These are phyloP conservation scores for Wickerhamiella brachini DNA, from an alignment of 805 yeast species.

Conservation along the genomic window DNA sequence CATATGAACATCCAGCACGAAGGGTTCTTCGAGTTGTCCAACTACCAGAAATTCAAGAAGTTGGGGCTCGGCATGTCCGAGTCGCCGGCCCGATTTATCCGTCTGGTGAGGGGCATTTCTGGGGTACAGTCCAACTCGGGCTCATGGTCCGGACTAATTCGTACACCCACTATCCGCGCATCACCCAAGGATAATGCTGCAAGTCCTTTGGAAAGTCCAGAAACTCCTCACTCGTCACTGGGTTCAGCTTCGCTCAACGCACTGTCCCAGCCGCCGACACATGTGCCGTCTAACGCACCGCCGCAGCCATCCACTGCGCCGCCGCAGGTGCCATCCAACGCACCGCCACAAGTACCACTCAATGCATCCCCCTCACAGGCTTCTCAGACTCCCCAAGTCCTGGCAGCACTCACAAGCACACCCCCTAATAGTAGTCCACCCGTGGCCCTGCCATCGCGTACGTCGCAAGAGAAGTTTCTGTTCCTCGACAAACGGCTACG, in stretches of 20 bases:
- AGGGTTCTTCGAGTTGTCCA: constrained; percentile 50
- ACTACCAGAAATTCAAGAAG: constrained; percentile 45
- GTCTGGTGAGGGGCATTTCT: constrained; percentile 31
- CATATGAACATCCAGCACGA: constrained; percentile 46
- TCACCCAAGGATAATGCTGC: not conserved
- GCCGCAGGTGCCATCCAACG: not conserved
- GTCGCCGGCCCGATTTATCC: constrained; percentile 45
- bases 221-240: not conserved
- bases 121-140: not conserved
- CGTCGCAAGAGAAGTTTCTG: constrained; percentile 14
- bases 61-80: constrained; percentile 29
- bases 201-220: not conserved
- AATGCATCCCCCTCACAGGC: not conserved
- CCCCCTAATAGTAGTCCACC: not conserved
- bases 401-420: not conserved
- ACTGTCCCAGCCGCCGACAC: no score
- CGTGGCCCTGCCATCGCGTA: not conserved
- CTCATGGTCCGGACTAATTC: not conserved
- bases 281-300: no score
- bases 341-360: not conserved
- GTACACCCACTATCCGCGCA: not conserved
- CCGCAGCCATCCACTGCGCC: not conserved
- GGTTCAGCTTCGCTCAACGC: not conserved
- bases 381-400: not conserved
- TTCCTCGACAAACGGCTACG: constrained; percentile 14